Percentiles rank a stretch among this genome's conserved stretches.
These are phyloP conservation scores for Thelonectria rubi DNA, from an alignment of 2,329 filamentous ascomycete species.

Conservation along the genomic window DNA sequence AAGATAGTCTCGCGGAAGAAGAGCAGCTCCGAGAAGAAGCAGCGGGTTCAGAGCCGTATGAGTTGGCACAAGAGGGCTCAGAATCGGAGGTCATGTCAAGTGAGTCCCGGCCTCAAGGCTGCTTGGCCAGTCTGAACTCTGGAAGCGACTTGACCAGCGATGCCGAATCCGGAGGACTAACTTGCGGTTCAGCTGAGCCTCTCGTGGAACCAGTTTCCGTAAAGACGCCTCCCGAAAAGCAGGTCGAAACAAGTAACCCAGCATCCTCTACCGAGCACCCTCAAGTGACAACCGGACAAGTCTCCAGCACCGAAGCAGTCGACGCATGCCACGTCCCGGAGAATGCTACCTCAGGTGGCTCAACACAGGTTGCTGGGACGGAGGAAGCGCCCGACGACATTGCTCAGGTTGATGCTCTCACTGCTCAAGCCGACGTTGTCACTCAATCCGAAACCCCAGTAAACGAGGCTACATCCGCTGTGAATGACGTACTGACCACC, in stretches of 20 bases:
- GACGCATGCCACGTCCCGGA: not conserved
- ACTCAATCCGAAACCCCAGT: not conserved
- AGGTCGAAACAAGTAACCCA: constrained; percentile 5
- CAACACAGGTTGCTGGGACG: not conserved
- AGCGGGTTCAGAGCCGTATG: constrained; percentile 27
- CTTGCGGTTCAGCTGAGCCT: constrained; percentile 23
- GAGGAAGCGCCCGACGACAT: not conserved
- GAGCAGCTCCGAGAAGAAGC: constrained; percentile 45
- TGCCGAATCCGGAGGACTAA: constrained; percentile 27
- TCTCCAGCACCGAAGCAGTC: constrained; percentile 1
- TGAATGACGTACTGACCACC: not conserved
- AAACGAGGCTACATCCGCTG: not conserved
- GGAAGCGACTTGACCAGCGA: constrained; percentile 7
- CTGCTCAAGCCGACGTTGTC: not conserved
- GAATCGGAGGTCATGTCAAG: constrained; percentile 29
- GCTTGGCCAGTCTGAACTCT: constrained; percentile 4
- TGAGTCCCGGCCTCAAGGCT: constrained; percentile 22
- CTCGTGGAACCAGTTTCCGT: constrained; percentile 2
- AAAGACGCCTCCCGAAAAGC: not conserved
- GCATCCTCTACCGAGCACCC: constrained; percentile 9
- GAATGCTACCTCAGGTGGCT: not conserved
- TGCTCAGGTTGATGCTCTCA: not conserved
- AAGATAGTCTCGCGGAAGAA: constrained; percentile 49
- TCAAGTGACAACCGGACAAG: constrained; percentile 24
- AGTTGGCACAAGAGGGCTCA: constrained; percentile 23